Conservation (phyloP, 148 eudicot species). For the Dysphania ambrosioides region DNA sequence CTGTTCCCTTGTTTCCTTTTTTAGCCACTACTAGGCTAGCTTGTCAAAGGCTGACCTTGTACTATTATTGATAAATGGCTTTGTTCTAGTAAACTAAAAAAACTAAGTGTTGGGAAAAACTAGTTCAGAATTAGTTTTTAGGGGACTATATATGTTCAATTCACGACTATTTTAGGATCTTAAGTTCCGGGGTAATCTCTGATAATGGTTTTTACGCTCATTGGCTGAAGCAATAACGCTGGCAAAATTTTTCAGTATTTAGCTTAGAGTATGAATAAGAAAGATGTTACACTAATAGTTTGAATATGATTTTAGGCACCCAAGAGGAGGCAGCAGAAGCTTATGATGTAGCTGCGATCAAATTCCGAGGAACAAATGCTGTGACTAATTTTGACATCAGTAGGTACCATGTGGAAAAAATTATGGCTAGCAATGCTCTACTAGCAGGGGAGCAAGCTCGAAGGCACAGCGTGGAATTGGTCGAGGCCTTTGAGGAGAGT, state of each 20-base stretch:
- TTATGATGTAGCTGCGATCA: conserved; percentile 92
- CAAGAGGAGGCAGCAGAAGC: conserved; percentile 98
- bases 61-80: conserved; percentile 8
- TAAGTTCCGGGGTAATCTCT: neutral
- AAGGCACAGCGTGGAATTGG: conserved; percentile 34
- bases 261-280: too few relatives aligned
- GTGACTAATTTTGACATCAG: conserved; percentile 86
- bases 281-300: neutral
- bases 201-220: neutral
- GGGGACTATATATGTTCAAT: neutral
- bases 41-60: conserved; percentile 41
- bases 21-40: conserved; percentile 34
- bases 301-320: conserved; percentile 46
- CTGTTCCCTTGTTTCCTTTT: conserved; percentile 25
- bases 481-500: neutral
- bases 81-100: neutral
- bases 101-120: neutral
- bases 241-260: too few relatives aligned
- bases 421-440: conserved; percentile 58
- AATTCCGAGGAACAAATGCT: conserved; percentile 72
- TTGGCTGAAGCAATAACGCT: too few relatives aligned
- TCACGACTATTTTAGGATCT: neutral
- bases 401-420: conserved; percentile 66
- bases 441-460: conserved; percentile 64
- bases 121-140: neutral